These are phyloP conservation scores for Penicillium bovifimosum DNA, from an alignment of 495 filamentous ascomycete genomes.

Conservation along the genomic window DNA sequence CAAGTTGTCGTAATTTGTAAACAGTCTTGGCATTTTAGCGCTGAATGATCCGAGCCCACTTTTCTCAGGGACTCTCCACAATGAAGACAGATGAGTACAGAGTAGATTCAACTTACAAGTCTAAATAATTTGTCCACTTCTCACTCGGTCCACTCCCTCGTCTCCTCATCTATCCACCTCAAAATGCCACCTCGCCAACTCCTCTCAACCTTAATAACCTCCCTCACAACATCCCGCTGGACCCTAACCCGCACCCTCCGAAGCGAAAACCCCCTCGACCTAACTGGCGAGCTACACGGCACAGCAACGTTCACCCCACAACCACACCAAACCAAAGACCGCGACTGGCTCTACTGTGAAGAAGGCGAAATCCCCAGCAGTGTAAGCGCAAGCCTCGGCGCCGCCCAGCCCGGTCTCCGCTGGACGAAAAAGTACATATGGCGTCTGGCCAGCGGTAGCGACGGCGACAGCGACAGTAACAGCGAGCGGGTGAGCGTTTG, in stretches of 20 bases:
- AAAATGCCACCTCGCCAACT: constrained; percentile 13
- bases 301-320: constrained; percentile 36
- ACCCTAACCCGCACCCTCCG: constrained; percentile 37
- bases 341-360: constrained; percentile 42
- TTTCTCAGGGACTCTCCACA: too few species aligned
- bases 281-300: constrained; percentile 37
- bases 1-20: too few species aligned
- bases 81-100: too few species aligned
- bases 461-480: not conserved
- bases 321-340: constrained; percentile 7
- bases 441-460: constrained; percentile 26
- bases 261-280: constrained; percentile 39
- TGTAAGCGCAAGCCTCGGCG: constrained; percentile 4
- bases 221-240: constrained; percentile 32
- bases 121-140: too few species aligned
- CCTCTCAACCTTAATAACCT: constrained; percentile 27
- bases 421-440: constrained; percentile 48
- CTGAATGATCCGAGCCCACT: too few species aligned
- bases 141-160: not conserved
- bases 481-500: constrained; percentile 36
- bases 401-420: constrained; percentile 22
- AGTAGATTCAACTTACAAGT: too few species aligned
- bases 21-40: too few species aligned
- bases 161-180: not conserved
- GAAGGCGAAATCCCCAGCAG: constrained; percentile 37